These are phyloP conservation scores for Rhizophagus sp. DNA, from an alignment of 192 early-diverging fungal genomes.

Conservation along the genomic window DNA sequence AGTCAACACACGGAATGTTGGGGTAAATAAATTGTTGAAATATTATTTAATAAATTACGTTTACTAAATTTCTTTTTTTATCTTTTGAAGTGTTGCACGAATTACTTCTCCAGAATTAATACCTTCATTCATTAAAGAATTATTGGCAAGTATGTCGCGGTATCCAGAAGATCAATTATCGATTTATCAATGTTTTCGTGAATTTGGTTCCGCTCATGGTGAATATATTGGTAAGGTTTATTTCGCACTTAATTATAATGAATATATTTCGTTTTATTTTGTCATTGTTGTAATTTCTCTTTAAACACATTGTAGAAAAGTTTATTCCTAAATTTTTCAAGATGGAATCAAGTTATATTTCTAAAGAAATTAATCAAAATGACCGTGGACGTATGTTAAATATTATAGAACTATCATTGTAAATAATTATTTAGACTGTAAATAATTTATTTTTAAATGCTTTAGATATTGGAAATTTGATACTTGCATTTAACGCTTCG, in stretches of 20 bases:
- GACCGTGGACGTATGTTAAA: conserved; percentile 18
- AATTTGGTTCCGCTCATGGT: conserved; percentile 65
- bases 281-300: conserved; percentile 26
- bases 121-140: conserved; percentile 52
- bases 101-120: conserved; percentile 47
- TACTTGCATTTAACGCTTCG: conserved; percentile 80
- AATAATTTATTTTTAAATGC: conserved; percentile 5
- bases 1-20: conserved; percentile 73
- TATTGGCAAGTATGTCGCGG: conserved; percentile 62
- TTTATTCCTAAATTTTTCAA: conserved; percentile 28
- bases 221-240: conserved; percentile 48
- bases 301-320: conserved; percentile 3
- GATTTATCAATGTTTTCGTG: conserved; percentile 66
- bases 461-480: conserved; percentile 72
- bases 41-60: not conserved
- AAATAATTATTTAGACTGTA: not conserved
- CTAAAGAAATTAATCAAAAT: conserved; percentile 20
- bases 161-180: conserved; percentile 71
- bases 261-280: not conserved
- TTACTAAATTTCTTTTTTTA: not conserved
- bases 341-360: conserved; percentile 6
- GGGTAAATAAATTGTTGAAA: conserved; percentile 42
- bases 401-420: not conserved
- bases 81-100: conserved; percentile 46
- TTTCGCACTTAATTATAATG: not conserved